A percentile compares a stretch with the other conserved stretches of the same genome.
Evolutionary conservation across 192 early-diverging fungal species (phyloP).

Genomic region (Backusella australiensis): DNA sequence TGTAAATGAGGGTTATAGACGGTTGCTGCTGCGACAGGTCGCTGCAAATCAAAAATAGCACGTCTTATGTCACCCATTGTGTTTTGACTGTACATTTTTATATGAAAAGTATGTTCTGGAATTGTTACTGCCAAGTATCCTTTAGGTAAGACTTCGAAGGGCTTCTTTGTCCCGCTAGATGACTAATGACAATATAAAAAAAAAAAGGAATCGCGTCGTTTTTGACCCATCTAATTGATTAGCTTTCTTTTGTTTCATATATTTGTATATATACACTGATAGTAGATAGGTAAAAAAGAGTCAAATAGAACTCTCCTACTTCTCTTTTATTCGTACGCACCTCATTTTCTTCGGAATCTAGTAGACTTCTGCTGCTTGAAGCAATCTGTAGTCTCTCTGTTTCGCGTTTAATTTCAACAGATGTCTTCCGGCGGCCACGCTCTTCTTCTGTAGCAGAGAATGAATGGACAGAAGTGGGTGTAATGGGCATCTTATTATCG

Average conservation of each 20-base stretch:
- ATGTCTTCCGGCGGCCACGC: not conserved
- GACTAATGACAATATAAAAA: not conserved
- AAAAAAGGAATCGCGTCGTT: not conserved
- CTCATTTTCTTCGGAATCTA: not conserved
- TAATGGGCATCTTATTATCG: not conserved
- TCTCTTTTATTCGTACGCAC: not conserved
- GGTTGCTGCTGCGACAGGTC: not conserved
- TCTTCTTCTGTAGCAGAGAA: constrained; percentile 6
- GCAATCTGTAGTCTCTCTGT: not conserved
- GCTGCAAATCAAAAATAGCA: constrained; percentile 12
- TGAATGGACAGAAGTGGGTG: not conserved
- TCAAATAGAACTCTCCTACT: not conserved
- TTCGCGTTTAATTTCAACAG: constrained; percentile 6
- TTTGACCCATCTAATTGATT: not conserved
- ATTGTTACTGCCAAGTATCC: not conserved
- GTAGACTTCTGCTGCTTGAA: not conserved
- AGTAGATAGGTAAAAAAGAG: not conserved
- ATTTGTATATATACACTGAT: not conserved
- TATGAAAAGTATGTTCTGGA: constrained; percentile 6
- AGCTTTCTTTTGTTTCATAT: not conserved
- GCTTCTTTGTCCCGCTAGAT: not conserved
- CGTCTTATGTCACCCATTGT: constrained; percentile 7
- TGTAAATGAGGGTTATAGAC: not conserved
- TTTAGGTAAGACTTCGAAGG: constrained; percentile 12
- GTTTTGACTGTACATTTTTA: constrained; percentile 17